Evolutionary conservation across 192 early-diverging fungal genomes (phyloP).

Genomic region (Rhizophagus clarus): DNA sequence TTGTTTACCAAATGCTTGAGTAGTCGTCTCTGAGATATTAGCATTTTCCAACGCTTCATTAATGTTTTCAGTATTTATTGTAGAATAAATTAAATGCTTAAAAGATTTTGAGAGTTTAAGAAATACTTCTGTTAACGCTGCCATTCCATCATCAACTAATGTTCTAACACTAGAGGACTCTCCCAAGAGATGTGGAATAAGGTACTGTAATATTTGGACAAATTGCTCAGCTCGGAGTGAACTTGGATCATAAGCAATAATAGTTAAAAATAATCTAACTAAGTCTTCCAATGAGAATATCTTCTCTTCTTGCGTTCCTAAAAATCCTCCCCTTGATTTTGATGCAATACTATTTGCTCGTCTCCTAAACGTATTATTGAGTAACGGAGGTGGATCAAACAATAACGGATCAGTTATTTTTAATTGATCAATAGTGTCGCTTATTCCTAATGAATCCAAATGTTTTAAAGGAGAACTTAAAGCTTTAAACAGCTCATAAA

Average conservation of each 20-base stretch:
- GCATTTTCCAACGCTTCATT: not conserved
- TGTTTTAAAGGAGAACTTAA: slow-evolving; percentile 38
- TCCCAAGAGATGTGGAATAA: slow-evolving; percentile 43
- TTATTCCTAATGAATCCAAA: slow-evolving; percentile 37
- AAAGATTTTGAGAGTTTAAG: slow-evolving; percentile 49
- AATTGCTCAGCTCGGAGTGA: slow-evolving; percentile 61
- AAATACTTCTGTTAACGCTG: slow-evolving; percentile 55
- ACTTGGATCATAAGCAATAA: slow-evolving; percentile 60
- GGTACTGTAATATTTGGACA: slow-evolving; percentile 45
- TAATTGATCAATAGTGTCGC: not conserved
- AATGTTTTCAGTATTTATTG: not conserved
- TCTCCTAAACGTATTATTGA: slow-evolving; percentile 34
- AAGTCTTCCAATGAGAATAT: slow-evolving; percentile 51
- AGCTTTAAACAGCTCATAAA: slow-evolving; percentile 52
- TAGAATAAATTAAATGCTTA: slow-evolving; percentile 36
- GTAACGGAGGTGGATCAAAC: not conserved
- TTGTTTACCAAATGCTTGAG: slow-evolving; percentile 50
- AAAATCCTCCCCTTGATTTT: not conserved
- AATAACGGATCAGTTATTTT: not conserved
- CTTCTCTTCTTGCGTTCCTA: slow-evolving; percentile 35
- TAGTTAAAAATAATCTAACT: slow-evolving; percentile 58
- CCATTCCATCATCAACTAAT: slow-evolving; percentile 43
- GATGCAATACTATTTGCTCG: slow-evolving; percentile 3
- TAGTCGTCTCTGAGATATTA: not conserved
- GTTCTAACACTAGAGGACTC: slow-evolving; percentile 23